Evolutionary conservation across 108 stramenopile species (phyloP), one percentile per base, ranked within the genome.

Genomic region (Nannochloropsis gaditana): DNA sequence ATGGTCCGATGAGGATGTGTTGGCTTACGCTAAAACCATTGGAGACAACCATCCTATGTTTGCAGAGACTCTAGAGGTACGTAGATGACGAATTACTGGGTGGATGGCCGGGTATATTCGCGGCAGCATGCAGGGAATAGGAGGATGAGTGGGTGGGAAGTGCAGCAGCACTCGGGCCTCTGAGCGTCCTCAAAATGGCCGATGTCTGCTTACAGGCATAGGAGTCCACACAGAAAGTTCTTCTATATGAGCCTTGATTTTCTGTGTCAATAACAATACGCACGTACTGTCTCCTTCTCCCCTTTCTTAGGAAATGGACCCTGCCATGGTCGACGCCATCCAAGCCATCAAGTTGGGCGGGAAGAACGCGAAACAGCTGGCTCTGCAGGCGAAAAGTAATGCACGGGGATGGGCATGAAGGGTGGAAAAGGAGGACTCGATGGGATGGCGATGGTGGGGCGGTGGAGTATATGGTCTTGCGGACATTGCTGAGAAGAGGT

Each of bases 281-380:
- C 31, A 31, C 31, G 31, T 31, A 31, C 31, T 31, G 31, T 31
- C 31, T 31, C 1, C 31, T 31, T 31, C 31, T 31, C 31, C 31
- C 31, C 31, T 31, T 31, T 31, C 0, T n/a, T n/a, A 73, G 59
- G 59, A 73, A 73, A 73, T 73, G 59, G 59, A 73, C 8, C 59
- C 59, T n/a, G 59, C 59, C 59, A 73, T 73, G 59, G 59, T 73
- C 19, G 59, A 73, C 15, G 59, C 59, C 4, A 73, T 73, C 19
- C 59, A 73, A n/a, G 59, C 59, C n/a, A 73, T 73, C 59, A 73
- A 73, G n/a, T 73, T 73, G 19, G 59, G n/a, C 59, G 59, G 59
- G 19, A 73, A 73, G 59, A n/a, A 73, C 59, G 15, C n/a, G 19
- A 73, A 73, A n/a, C 59, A 73, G 59, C 59, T 73, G n/a, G 59